Percentiles rank a stretch among this genome's conserved stretches.
These are phyloP conservation scores for Ramaria sp. DNA, from an alignment of 768 basidiomycete genomes.

Conservation along the genomic window DNA sequence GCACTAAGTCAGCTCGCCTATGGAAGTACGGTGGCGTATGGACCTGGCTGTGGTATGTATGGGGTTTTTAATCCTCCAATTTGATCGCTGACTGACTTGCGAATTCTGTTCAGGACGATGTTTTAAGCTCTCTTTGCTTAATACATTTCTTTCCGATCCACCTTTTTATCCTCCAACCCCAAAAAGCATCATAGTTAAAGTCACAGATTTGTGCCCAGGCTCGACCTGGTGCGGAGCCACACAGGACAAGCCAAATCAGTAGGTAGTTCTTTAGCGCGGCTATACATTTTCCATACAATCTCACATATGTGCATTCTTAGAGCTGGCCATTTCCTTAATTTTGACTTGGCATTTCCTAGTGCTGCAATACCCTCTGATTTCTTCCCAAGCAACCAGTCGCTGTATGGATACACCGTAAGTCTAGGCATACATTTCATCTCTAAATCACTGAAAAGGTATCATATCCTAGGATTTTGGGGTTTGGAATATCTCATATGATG, in stretches of 20 bases:
- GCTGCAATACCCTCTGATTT: slow-evolving; percentile 56
- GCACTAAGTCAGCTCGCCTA: slow-evolving; percentile 74
- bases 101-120: slow-evolving; percentile 55
- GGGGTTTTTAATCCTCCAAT: not conserved
- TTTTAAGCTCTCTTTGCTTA: slow-evolving; percentile 66
- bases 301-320: slow-evolving; percentile 24
- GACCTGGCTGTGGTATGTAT: slow-evolving; percentile 17
- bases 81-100: not conserved
- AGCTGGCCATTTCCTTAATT: slow-evolving; percentile 62
- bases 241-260: slow-evolving; percentile 49
- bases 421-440: not conserved
- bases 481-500: slow-evolving; percentile 70
- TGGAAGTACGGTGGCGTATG: slow-evolving; percentile 60
- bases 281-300: not conserved
- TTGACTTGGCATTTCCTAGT: slow-evolving; percentile 76
- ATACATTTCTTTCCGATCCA: slow-evolving; percentile 54
- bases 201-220: slow-evolving; percentile 71
- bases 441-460: not conserved
- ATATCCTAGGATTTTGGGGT: slow-evolving; percentile 64
- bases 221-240: slow-evolving; percentile 68
- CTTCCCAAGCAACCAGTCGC: slow-evolving; percentile 57
- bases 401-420: slow-evolving; percentile 44
- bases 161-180: slow-evolving; percentile 54
- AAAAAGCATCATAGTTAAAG: slow-evolving; percentile 60
- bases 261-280: slow-evolving; percentile 17